Evolutionary conservation across 2,329 filamentous ascomycete species (phyloP).

Genomic region (Colletotrichum melonis): DNA sequence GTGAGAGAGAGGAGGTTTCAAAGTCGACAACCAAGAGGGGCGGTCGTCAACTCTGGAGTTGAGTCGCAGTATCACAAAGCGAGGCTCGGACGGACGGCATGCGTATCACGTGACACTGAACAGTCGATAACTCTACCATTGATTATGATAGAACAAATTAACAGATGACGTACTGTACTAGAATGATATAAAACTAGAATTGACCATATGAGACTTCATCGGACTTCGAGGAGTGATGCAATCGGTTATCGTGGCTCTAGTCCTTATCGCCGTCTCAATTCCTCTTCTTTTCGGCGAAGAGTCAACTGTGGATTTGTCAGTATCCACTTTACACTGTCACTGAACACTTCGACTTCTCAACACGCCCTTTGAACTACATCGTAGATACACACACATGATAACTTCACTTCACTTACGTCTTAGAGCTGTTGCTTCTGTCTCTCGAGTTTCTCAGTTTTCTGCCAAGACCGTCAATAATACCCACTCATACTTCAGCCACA

Average conservation of each 20-base stretch:
- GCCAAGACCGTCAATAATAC: not conserved
- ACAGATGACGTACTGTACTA: not conserved
- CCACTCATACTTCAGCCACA: not conserved
- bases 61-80: not conserved
- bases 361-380: not conserved
- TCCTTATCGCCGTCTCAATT: not conserved
- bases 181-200: not conserved
- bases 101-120: not conserved
- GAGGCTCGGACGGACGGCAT: not conserved
- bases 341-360: not conserved
- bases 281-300: conserved; percentile 20
- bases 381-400: conserved; percentile 6
- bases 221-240: not conserved
- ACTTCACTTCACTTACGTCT: not conserved
- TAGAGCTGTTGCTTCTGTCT: not conserved
- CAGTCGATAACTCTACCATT: not conserved
- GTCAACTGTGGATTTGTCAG: conserved; percentile 26
- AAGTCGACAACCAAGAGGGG: not conserved
- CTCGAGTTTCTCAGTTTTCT: not conserved
- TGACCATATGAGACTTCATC: not conserved
- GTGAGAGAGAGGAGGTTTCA: not conserved
- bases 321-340: conserved; percentile 8
- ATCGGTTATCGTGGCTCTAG: not conserved
- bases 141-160: not conserved
- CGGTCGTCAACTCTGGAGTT: not conserved